Evolutionary conservation across 306 rosid species (phyloP), one percentile per base, ranked within the genome.

Genomic region (Prunus mongolica): DNA sequence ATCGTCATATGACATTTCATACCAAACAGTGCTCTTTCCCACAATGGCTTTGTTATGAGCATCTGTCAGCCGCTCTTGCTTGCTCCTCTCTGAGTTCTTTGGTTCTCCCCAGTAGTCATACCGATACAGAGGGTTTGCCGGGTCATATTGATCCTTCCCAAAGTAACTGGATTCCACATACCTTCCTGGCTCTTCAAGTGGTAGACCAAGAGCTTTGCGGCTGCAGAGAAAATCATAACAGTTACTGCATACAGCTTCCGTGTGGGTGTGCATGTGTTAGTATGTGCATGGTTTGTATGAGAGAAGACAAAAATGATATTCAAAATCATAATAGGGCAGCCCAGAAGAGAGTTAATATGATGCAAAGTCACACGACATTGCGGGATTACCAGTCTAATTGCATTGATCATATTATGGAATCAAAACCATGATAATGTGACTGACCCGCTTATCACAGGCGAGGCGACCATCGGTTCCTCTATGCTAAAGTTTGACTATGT

Each of bases 91-190:
- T 16, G 98, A 95, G 82, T 92, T 90, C 87, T 95, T 89, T 61
- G 97, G 99, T 69, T 92, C 99, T 27, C 97, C 99, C 99, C 99
- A 92, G 57, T 92, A 90, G 82, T 92, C 99, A 69, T 88, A 89
- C 12, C 97, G 95, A 71, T 92, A 89, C n/a, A 95, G 93, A 78
- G 97, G 86, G 68, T 79, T 95, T 45, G 82, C 30, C 2, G 97
- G 97, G 85, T 95, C 97, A 69, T 88, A 92, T 50, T 88, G 75
- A 79, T 79, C 97, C 74, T 90, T 95, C 47, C 93, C 93, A 46
- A 90, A 92, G 84, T 70, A 84, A 80, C 91, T 92, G 34, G 92
- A 87, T 66, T 95, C 96, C 62, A 82, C 82, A 73, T 86, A 89
- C 82, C 92, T 92, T 85, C 99, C 97, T 3, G 97, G 99, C 79